phyloP scores from a whole-genome alignment of 1,284 basidiomycete species.

The Inonotus hispidus region DNA sequence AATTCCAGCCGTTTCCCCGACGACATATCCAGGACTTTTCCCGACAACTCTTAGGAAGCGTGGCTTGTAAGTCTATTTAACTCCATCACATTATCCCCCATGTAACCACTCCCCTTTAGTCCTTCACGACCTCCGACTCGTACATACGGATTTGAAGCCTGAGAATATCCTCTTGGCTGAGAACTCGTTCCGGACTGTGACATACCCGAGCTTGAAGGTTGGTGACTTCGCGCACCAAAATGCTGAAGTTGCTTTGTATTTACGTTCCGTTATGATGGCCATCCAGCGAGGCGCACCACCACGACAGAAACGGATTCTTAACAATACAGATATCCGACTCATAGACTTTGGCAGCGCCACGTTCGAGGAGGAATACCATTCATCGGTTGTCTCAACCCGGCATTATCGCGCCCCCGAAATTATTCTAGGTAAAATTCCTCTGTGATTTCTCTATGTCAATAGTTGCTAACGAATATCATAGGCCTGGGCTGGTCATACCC shows the following conservation, averaged over 20 bases:
- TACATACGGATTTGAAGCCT: slow-evolving; percentile 98
- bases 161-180: slow-evolving; percentile 96
- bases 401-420: slow-evolving; percentile 99
- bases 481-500: slow-evolving; percentile 98
- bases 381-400: slow-evolving; percentile 93
- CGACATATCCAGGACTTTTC: slow-evolving; percentile 97
- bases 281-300: slow-evolving; percentile 53
- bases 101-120: slow-evolving; percentile 42
- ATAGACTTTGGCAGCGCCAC: slow-evolving; percentile 99
- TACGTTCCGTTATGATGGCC: slow-evolving; percentile 3
- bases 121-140: slow-evolving; percentile 85
- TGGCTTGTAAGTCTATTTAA: slow-evolving; percentile 69
- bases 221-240: slow-evolving; percentile 15
- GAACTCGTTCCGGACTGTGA: slow-evolving; percentile 66
- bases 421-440: slow-evolving; percentile 73
- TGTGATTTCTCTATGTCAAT: not conserved
- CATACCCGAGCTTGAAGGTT: slow-evolving; percentile 58
- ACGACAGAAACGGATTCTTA: slow-evolving; percentile 69
- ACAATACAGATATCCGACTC: slow-evolving; percentile 88
- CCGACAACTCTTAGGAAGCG: slow-evolving; percentile 85
- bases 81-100: not conserved
- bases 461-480: slow-evolving; percentile 29
- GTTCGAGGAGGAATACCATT: slow-evolving; percentile 98
- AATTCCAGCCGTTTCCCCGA: slow-evolving; percentile 94
- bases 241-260: slow-evolving; percentile 12